phyloP scores from a whole-genome alignment of 2,329 filamentous ascomycete genomes.

The Knufia fluminis region DNA sequence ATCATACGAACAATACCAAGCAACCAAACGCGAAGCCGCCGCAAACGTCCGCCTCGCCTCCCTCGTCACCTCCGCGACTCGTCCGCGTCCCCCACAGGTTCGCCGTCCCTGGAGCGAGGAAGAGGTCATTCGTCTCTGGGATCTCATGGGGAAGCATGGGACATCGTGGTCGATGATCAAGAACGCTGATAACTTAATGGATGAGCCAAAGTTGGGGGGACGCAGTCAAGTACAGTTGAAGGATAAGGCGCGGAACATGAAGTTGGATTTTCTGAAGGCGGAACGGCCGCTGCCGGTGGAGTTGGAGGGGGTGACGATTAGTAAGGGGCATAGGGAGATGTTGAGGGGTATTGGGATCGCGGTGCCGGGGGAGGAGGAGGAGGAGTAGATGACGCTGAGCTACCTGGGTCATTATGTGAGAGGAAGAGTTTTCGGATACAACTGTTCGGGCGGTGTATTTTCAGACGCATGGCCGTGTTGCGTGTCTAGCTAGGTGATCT shows the following conservation, averaged over 20 bases:
- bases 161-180: constrained; percentile 41
- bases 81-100: constrained; percentile 15
- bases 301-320: constrained; percentile 18
- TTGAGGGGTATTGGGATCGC: constrained; percentile 30
- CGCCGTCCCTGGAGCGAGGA: constrained; percentile 28
- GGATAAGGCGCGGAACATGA: constrained; percentile 47
- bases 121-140: constrained; percentile 38
- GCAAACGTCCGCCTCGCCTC: neutral
- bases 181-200: constrained; percentile 24
- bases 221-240: constrained; percentile 47
- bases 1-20: constrained; percentile 2
- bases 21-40: neutral
- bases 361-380: constrained; percentile 31
- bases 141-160: constrained; percentile 40
- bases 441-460: too few relatives aligned
- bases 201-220: constrained; percentile 26
- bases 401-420: too few relatives aligned
- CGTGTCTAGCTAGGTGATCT: too few relatives aligned
- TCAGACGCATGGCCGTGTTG: too few relatives aligned
- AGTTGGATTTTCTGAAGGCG: constrained; percentile 37
- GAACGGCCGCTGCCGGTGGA: constrained; percentile 19
- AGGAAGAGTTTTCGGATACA: too few relatives aligned
- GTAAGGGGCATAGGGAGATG: constrained; percentile 17
- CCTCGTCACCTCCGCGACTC: neutral
- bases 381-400: constrained; percentile 35